phyloP scores from a whole-genome alignment of 1,284 basidiomycete species.

The Coniferiporia sulphurascens region DNA sequence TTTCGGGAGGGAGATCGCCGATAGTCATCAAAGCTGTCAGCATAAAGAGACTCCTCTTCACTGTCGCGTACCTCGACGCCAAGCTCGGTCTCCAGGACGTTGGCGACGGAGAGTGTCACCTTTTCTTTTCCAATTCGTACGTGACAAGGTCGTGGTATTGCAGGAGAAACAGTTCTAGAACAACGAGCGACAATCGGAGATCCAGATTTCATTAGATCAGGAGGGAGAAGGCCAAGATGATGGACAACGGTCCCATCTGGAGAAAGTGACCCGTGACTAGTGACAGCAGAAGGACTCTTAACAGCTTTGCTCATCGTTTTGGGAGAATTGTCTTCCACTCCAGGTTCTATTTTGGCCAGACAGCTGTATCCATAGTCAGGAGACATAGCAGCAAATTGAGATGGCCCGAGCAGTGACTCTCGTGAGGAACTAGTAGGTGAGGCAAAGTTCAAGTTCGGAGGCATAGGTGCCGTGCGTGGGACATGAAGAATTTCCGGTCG shows the following conservation, averaged over 20 bases:
- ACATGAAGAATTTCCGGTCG: constrained; percentile 11
- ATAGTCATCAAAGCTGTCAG: constrained; percentile 6
- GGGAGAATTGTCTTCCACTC: background rate
- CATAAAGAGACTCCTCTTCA: constrained; percentile 15
- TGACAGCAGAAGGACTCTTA: too few relatives aligned
- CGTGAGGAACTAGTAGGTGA: constrained; percentile 4
- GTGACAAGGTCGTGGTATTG: constrained; percentile 5
- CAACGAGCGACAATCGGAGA: background rate
- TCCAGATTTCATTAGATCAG: background rate
- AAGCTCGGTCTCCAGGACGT: constrained; percentile 15
- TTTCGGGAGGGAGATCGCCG: background rate
- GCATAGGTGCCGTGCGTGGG: constrained; percentile 17
- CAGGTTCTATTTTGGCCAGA: background rate
- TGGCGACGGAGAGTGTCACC: constrained; percentile 18
- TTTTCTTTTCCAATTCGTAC: constrained; percentile 18
- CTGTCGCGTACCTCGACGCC: constrained; percentile 17
- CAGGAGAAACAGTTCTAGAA: background rate
- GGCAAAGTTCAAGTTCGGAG: constrained; percentile 14
- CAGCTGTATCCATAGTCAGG: background rate
- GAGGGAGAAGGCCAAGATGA: background rate
- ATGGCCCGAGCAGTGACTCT: constrained; percentile 1
- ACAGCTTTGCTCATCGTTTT: background rate
- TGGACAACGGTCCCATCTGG: too few relatives aligned
- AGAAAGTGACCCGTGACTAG: too few relatives aligned
- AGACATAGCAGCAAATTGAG: background rate